These are phyloP conservation scores for Malus sylvestris DNA, from an alignment of 306 rosid genomes.

Conservation along the genomic window DNA sequence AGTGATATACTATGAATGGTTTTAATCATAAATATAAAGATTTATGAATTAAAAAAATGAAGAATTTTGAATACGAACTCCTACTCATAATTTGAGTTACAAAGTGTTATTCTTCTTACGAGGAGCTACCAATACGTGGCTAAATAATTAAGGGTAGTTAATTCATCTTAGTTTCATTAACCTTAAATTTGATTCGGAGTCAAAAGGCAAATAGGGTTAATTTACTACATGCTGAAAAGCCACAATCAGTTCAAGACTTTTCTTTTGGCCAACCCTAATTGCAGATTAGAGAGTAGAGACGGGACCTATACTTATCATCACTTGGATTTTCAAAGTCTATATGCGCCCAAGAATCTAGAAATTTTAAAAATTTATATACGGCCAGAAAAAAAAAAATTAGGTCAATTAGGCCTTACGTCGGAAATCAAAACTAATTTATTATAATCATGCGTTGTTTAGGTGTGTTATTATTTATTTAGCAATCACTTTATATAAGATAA, in stretches of 20 bases:
- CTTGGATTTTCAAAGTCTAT: not conserved
- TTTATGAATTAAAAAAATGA: no score
- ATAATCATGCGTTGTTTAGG: not conserved
- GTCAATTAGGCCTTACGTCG: not conserved
- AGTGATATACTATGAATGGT: no score
- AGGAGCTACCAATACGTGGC: not conserved
- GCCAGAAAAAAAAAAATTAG: no score
- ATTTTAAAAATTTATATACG: no score
- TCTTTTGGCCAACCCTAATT: not conserved
- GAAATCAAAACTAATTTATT: not conserved
- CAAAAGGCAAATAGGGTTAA: not conserved
- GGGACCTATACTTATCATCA: not conserved
- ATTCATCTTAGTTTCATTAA: not conserved
- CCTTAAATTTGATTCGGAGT: not conserved
- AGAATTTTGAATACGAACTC: no score
- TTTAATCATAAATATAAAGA: no score
- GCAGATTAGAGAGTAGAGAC: not conserved
- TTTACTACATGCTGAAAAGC: not conserved
- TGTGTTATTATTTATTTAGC: not conserved
- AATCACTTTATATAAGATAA: not conserved
- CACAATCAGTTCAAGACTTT: not conserved
- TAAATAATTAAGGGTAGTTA: not conserved
- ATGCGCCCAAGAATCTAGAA: not conserved
- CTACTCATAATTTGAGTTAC: no score
- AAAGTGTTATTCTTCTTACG: no score